Evolutionary conservation across 176 grass and related monocot genomes (phyloP).

Genomic region (Oryza officinalis): DNA sequence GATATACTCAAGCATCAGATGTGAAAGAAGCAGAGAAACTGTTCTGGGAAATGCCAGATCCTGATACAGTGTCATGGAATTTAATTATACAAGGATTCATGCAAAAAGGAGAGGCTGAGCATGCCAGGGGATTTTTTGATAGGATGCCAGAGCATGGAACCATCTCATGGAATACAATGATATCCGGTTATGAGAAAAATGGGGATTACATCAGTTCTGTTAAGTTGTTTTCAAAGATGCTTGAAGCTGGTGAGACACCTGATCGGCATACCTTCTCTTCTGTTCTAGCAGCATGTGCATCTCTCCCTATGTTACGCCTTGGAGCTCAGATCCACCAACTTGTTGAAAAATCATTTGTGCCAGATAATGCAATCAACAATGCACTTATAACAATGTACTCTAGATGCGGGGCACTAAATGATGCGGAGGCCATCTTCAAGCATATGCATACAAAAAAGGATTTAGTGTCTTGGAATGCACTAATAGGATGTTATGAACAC

Average conservation of each 20-base stretch:
- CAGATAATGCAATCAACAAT: conserved; percentile 63
- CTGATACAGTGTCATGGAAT: conserved; percentile 68
- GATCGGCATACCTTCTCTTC: conserved; percentile 71
- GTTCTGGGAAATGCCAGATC: conserved; percentile 51
- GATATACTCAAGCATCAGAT: conserved; percentile 39
- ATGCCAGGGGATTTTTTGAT: conserved; percentile 53
- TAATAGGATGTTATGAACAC: conserved; percentile 65
- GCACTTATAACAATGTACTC: conserved; percentile 85
- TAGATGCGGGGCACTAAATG: conserved; percentile 55
- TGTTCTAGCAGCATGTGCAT: conserved; percentile 65
- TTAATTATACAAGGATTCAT: conserved; percentile 69
- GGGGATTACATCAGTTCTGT: conserved; percentile 48
- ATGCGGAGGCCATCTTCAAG: conserved; percentile 59
- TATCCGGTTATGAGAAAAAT: conserved; percentile 70
- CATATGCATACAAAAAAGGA: conserved; percentile 56
- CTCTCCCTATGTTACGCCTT: conserved; percentile 57
- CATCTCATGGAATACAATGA: conserved; percentile 80
- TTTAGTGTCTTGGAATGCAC: conserved; percentile 66
- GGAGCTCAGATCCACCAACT: conserved; percentile 74
- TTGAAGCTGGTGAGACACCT: conserved; percentile 47
- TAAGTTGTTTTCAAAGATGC: conserved; percentile 58
- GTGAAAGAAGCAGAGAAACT: conserved; percentile 61
- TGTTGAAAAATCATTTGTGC: conserved; percentile 58
- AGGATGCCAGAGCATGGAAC: conserved; percentile 51
- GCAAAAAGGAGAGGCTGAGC: conserved; percentile 47